Evolutionary conservation across 2,329 filamentous ascomycete genomes (phyloP), one percentile per base, ranked within the genome.

Genomic region (Venturia pyrina): DNA sequence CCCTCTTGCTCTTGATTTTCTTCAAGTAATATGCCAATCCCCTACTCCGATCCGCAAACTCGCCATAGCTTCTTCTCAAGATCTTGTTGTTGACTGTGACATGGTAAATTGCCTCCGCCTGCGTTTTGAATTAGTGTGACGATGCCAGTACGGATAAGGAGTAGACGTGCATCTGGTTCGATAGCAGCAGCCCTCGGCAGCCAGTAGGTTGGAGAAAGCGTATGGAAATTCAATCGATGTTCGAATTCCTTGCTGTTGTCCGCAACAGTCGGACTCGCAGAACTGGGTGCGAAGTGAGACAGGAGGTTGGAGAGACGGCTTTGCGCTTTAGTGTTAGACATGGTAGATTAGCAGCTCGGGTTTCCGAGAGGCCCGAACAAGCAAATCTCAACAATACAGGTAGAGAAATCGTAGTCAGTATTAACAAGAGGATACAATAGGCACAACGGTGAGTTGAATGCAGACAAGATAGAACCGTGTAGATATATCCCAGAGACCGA

Each of bases 1-100:
- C 89, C 67, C 90, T 84, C 72, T 86, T 88, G 72, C 86, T 87
- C 5, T 84, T 83, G 73, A 90, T 85, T 75, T 90, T 90, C 70
- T 85, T 84, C 66, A 99, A 75, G 75, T 89, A 98, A 77, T 96
- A 98, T 17, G 92, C 93, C 21, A 99, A 80, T 0, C 93, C 95
- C 53, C 90, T 81, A 3, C 93, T 90, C 56, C 95, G 90, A 73
- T 96, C 90, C 19, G 95, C 90, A 67, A 92, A 87, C 72, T 95
- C 88, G 66, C 82, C 80, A 74, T 99, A 99, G 2, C 85, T 88
- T 67, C 93, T 85, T 43, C 89, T 85, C 43, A 98, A 78, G 34
- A 88, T 80, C 71, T 87, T 84, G 71, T 87, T 85, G 76, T 95
- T 93, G 68, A 88, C 82, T 0, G 92, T 96, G 65, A 91, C 80